A percentile compares a stretch with the other conserved stretches of the same genome.
phyloP scores from a whole-genome alignment of 2,329 filamentous ascomycete species.

The Xylariomycetidae sp. region DNA sequence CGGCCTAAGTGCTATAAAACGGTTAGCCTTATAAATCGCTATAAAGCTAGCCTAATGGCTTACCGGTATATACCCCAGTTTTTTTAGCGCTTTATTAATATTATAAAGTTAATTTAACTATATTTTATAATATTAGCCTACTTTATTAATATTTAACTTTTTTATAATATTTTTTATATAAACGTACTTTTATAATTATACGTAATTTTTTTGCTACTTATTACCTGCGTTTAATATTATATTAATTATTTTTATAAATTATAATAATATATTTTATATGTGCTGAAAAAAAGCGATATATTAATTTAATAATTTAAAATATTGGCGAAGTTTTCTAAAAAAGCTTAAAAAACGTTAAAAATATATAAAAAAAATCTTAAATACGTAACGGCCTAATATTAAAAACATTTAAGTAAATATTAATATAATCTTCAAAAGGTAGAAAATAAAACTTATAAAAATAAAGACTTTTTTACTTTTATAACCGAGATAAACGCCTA shows the following conservation, averaged over 20 bases:
- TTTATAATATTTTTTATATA: neutral
- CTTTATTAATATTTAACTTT: neutral
- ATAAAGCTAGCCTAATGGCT: no score
- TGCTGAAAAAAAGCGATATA: neutral
- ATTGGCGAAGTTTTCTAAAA: neutral
- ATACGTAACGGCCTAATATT: neutral
- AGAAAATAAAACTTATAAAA: neutral
- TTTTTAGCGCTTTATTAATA: no score
- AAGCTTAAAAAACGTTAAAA: neutral
- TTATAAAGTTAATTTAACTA: no score
- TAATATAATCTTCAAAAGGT: neutral
- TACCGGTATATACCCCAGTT: neutral
- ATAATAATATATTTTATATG: neutral
- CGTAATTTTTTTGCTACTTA: neutral
- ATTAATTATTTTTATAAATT: conserved; percentile 1
- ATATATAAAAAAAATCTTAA: neutral
- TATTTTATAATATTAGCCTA: neutral
- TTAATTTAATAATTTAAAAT: neutral
- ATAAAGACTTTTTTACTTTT: no score
- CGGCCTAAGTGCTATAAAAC: no score
- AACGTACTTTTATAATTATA: conserved; percentile 1
- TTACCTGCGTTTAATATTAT: neutral
- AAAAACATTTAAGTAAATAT: neutral
- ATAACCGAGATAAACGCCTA: no score
- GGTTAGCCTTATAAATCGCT: no score